Percentiles rank a stretch among this genome's conserved stretches.
phyloP scores from a whole-genome alignment of 2,329 filamentous ascomycete genomes.

The Leptodontidium sp. region DNA sequence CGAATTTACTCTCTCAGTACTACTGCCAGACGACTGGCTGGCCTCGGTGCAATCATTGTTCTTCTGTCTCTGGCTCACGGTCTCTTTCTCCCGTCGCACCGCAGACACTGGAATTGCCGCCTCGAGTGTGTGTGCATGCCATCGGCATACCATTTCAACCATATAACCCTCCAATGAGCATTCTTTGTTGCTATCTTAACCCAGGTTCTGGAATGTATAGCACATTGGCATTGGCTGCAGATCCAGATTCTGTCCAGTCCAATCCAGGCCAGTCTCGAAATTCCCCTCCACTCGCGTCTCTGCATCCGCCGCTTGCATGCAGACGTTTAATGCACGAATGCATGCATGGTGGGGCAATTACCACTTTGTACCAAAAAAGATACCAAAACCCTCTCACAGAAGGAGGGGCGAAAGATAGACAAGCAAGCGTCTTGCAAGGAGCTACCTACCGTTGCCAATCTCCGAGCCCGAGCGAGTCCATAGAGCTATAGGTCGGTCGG shows the following conservation, averaged over 20 bases:
- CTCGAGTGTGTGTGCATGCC: background rate
- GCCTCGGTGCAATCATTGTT: background rate
- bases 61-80: background rate
- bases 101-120: background rate
- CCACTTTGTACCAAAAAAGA: background rate
- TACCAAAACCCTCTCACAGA: background rate
- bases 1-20: background rate
- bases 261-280: background rate
- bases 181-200: background rate
- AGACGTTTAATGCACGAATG: background rate
- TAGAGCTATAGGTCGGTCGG: background rate
- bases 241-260: constrained; percentile 1
- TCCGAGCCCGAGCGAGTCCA: constrained; percentile 5
- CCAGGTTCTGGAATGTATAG: constrained; percentile 12
- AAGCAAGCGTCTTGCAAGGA: background rate
- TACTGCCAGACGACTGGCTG: background rate
- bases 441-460: background rate
- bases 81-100: constrained; percentile 9
- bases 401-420: constrained; percentile 9
- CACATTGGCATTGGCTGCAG: constrained; percentile 13
- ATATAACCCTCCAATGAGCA: background rate
- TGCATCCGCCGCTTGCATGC: constrained; percentile 13
- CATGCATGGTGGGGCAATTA: background rate
- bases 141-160: constrained; percentile 11
- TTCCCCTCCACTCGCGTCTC: background rate